Conservation (phyloP, 108 stramenopile species). For the Stephanodiscus triporus region DNA sequence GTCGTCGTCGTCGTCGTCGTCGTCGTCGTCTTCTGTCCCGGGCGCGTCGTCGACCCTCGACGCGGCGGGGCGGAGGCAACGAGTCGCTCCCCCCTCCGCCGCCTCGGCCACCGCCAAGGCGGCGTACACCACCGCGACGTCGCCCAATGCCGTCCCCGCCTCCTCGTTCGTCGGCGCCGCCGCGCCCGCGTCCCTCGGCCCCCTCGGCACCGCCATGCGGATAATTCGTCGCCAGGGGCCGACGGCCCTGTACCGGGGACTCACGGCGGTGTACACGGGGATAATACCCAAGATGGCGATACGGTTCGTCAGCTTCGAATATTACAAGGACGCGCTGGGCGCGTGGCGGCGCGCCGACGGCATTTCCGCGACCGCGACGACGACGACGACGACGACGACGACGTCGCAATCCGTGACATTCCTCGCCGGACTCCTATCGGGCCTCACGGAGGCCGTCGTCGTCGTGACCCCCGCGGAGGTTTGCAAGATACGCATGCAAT, state of each 20-base stretch:
- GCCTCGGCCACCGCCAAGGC: conserved; percentile 29
- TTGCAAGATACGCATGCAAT: conserved; percentile 96
- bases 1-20: too few relatives aligned
- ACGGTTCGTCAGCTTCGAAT: conserved; percentile 94
- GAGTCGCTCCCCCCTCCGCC: neutral
- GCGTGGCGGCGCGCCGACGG: conserved; percentile 28
- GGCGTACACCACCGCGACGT: too few relatives aligned
- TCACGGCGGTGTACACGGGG: conserved; percentile 94
- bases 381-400: conserved; percentile 13
- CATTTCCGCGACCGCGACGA: neutral
- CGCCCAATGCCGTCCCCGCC: conserved; percentile 4
- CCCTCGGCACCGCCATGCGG: conserved; percentile 79
- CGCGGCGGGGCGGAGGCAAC: neutral
- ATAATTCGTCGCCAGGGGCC: conserved; percentile 93
- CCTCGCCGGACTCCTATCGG: conserved; percentile 87
- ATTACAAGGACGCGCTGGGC: conserved; percentile 57
- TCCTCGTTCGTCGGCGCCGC: conserved; percentile 22
- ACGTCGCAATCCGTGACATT: conserved; percentile 59
- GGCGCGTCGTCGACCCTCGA: too few relatives aligned
- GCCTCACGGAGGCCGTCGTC: conserved; percentile 91
- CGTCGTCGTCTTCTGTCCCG: too few relatives aligned
- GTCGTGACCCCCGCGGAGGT: conserved; percentile 88
- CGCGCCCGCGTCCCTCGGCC: conserved; percentile 67
- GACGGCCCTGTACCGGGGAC: conserved; percentile 95
- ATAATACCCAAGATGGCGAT: conserved; percentile 98